Percentiles rank a stretch among this genome's conserved stretches.
Evolutionary conservation across 805 yeast genomes (phyloP).

Genomic region (Starmerella stigmatis): DNA sequence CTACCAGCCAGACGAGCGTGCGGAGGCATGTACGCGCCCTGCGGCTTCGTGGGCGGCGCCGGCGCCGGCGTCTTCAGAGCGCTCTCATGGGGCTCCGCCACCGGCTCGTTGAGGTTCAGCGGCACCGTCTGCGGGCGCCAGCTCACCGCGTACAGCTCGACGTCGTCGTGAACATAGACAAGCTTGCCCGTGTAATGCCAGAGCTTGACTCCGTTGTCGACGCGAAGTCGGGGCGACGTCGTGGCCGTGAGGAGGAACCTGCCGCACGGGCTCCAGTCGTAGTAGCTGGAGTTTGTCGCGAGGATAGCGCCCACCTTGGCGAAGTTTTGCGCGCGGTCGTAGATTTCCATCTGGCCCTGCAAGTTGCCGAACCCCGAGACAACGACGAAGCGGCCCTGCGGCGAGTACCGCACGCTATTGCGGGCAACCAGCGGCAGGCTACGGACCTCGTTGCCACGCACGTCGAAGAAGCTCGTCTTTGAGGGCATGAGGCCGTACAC

Average conservation of each 20-base stretch:
- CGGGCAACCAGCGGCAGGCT: slow-evolving; percentile 78
- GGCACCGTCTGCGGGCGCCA: slow-evolving; percentile 70
- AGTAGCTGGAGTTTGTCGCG: slow-evolving; percentile 91
- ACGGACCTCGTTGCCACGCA: slow-evolving; percentile 79
- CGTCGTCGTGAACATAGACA: slow-evolving; percentile 65
- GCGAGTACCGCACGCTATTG: slow-evolving; percentile 84
- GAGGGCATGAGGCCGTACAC: slow-evolving; percentile 98
- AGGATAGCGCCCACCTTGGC: slow-evolving; percentile 68
- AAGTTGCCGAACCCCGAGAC: slow-evolving; percentile 97
- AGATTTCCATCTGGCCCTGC: slow-evolving; percentile 91
- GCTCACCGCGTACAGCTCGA: slow-evolving; percentile 65
- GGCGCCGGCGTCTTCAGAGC: slow-evolving; percentile 41
- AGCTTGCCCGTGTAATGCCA: slow-evolving; percentile 88
- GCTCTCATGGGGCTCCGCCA: slow-evolving; percentile 60
- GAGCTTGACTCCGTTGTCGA: slow-evolving; percentile 85
- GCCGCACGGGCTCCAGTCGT: slow-evolving; percentile 98
- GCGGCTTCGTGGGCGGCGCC: slow-evolving; percentile 44
- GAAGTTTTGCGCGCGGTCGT: slow-evolving; percentile 83
- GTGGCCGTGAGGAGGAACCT: slow-evolving; percentile 88
- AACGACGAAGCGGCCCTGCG: slow-evolving; percentile 80
- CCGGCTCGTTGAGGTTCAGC: slow-evolving; percentile 34
- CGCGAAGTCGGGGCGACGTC: slow-evolving; percentile 91
- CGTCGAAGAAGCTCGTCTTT: slow-evolving; percentile 84
- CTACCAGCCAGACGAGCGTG: slow-evolving; percentile 55
- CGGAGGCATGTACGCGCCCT: slow-evolving; percentile 95